A percentile compares a stretch with the other conserved stretches of the same genome.
These are phyloP conservation scores for Hypsizygus ulmarius DNA, from an alignment of 1,284 basidiomycete species.

Conservation along the genomic window DNA sequence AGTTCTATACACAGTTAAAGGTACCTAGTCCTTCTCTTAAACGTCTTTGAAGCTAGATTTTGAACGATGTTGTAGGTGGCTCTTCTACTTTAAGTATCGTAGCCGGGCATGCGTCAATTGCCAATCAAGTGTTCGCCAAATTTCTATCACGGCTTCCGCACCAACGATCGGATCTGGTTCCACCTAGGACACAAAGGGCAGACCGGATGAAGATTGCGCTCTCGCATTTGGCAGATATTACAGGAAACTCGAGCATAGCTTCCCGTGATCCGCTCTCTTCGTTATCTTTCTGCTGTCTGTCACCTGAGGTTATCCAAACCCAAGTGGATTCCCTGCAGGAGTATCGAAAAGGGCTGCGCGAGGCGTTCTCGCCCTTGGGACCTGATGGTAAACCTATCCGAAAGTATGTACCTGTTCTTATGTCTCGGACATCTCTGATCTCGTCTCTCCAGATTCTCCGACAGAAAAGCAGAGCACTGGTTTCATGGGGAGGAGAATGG, in stretches of 20 bases:
- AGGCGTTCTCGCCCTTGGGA: conserved; percentile 57
- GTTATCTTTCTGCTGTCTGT: conserved; percentile 67
- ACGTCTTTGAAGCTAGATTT: background rate
- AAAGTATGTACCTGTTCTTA: conserved; percentile 41
- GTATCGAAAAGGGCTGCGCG: conserved; percentile 44
- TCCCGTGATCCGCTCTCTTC: conserved; percentile 54
- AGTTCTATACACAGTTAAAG: conserved; percentile 61
- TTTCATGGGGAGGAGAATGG: conserved; percentile 57
- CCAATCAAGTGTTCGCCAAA: conserved; percentile 60
- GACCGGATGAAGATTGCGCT: conserved; percentile 57
- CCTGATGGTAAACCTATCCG: conserved; percentile 57
- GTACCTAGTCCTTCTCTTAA: conserved; percentile 31
- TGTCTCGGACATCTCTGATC: conserved; percentile 2
- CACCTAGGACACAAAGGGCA: conserved; percentile 29
- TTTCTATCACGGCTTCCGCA: conserved; percentile 57
- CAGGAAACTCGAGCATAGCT: conserved; percentile 45
- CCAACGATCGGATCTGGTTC: conserved; percentile 44
- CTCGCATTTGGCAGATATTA: conserved; percentile 47
- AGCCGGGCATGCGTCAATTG: conserved; percentile 55
- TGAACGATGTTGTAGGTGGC: conserved; percentile 36
- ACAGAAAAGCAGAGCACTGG: conserved; percentile 58
- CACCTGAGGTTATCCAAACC: conserved; percentile 46
- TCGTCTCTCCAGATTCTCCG: conserved; percentile 42
- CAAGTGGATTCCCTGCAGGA: conserved; percentile 49
- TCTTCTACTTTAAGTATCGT: conserved; percentile 48